phyloP scores from a whole-genome alignment of 2,329 filamentous ascomycete genomes.

The Hymenoscyphus occultus region DNA sequence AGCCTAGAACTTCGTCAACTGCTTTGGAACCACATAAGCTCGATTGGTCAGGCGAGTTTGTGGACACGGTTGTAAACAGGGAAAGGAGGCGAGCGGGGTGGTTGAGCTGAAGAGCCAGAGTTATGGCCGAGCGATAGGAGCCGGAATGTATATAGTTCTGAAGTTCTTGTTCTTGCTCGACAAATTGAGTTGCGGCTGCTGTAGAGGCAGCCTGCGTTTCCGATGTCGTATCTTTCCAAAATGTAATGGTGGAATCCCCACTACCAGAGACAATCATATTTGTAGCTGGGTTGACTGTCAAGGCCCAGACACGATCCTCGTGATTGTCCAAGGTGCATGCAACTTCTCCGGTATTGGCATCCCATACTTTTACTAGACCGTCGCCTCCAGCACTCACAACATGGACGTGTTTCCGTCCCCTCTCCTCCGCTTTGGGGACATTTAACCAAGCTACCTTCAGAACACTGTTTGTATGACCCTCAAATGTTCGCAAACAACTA shows the following conservation, averaged over 20 bases:
- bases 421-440: constrained; percentile 46
- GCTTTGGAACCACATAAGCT: constrained; percentile 63
- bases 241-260: constrained; percentile 87
- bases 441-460: constrained; percentile 89
- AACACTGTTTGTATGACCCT: constrained; percentile 94
- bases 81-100: constrained; percentile 84
- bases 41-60: constrained; percentile 55
- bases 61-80: constrained; percentile 76
- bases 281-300: constrained; percentile 66
- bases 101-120: constrained; percentile 86
- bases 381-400: constrained; percentile 89
- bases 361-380: constrained; percentile 95
- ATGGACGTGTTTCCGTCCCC: constrained; percentile 59
- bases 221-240: constrained; percentile 90
- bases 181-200: constrained; percentile 70
- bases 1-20: constrained; percentile 81
- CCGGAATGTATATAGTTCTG: constrained; percentile 87
- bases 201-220: constrained; percentile 73
- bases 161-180: constrained; percentile 92
- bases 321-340: constrained; percentile 95
- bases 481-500: constrained; percentile 87
- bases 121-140: constrained; percentile 90
- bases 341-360: constrained; percentile 77
- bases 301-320: constrained; percentile 90
- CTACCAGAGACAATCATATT: constrained; percentile 85